Conservation (phyloP, 495 filamentous ascomycete genomes). For the Pyrenula aspistea region DNA sequence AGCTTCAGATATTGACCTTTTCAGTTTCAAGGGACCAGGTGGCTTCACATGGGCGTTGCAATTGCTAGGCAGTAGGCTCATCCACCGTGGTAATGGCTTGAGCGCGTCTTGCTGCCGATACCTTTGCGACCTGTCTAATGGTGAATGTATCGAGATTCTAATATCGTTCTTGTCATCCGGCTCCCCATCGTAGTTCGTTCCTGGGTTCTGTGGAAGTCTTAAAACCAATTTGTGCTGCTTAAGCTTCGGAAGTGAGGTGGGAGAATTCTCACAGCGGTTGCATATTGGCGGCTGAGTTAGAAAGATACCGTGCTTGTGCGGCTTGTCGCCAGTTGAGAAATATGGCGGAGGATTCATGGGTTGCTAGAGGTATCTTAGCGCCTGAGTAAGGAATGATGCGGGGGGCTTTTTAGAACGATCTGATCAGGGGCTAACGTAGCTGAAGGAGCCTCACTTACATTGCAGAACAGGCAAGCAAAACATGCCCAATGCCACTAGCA, state of each 20-base stretch:
- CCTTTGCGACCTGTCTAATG: neutral
- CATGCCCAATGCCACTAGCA: slow-evolving; percentile 7
- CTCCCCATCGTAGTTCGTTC: neutral
- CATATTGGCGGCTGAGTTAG: neutral
- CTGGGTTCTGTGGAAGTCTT: neutral
- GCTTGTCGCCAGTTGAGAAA: neutral
- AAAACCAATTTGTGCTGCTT: neutral
- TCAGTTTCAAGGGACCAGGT: neutral
- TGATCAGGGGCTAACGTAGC: too few relatives aligned
- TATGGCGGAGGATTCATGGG: neutral
- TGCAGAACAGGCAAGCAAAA: slow-evolving; percentile 2
- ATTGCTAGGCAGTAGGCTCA: neutral
- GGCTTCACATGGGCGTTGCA: neutral
- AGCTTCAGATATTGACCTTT: neutral
- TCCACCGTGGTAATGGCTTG: neutral
- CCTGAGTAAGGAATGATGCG: too few relatives aligned
- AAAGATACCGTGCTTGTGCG: neutral
- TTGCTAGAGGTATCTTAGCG: neutral
- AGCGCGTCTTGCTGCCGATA: neutral
- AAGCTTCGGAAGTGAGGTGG: neutral
- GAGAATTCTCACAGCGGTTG: neutral
- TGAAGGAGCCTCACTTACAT: neutral
- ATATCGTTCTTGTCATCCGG: neutral
- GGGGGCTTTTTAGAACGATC: too few relatives aligned
- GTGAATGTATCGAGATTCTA: neutral